Evolutionary conservation across 148 eudicot species (phyloP).

Genomic region (Fagopyrum esculentum): DNA sequence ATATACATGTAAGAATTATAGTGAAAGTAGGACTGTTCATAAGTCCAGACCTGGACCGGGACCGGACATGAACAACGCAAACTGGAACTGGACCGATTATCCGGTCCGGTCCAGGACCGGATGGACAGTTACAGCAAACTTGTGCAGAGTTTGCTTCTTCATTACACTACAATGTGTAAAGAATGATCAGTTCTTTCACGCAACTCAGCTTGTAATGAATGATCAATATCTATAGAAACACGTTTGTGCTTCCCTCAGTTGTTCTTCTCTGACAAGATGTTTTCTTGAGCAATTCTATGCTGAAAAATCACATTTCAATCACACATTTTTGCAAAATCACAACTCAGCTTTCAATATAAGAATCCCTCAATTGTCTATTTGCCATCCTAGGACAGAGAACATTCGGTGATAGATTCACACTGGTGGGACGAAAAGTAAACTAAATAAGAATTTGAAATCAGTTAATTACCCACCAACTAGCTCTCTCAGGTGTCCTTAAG

Average conservation of each 20-base stretch:
- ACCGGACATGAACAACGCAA: too few species aligned
- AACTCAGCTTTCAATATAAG: neutral
- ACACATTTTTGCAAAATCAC: too few species aligned
- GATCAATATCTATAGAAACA: slow-evolving; percentile 50
- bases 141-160: too few species aligned
- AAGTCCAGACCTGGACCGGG: too few species aligned
- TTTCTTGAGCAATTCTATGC: slow-evolving; percentile 85
- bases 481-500: neutral
- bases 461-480: neutral
- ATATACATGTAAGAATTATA: too few species aligned
- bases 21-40: too few species aligned
- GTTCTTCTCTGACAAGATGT: slow-evolving; percentile 70
- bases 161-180: too few species aligned
- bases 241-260: slow-evolving; percentile 75
- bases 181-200: slow-evolving; percentile 67
- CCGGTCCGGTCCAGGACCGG: too few species aligned
- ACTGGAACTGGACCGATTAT: too few species aligned
- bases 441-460: neutral
- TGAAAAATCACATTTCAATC: slow-evolving; percentile 27
- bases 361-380: neutral
- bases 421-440: neutral
- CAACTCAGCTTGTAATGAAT: slow-evolving; percentile 72
- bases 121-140: too few species aligned
- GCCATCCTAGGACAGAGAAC: neutral
- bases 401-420: neutral